A percentile compares a stretch with the other conserved stretches of the same genome.
Conservation (phyloP, 2,329 filamentous ascomycete genomes). For the Arthrocladium fulminans region DNA sequence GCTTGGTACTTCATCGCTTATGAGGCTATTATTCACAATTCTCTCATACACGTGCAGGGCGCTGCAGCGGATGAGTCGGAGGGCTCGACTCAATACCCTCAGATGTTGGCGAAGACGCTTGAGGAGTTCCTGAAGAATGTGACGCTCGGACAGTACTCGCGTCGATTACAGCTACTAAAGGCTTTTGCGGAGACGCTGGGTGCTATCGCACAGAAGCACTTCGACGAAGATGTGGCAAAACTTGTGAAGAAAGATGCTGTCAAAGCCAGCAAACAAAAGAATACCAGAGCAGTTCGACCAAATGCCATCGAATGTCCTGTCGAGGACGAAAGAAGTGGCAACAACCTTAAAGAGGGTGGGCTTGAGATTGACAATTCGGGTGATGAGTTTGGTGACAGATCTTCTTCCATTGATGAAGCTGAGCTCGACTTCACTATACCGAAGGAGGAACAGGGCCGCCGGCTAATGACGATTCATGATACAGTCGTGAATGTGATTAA, state of each 20-base stretch:
- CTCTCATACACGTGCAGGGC: slow-evolving; percentile 55
- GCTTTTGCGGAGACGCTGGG: slow-evolving; percentile 54
- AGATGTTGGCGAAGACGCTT: slow-evolving; percentile 64
- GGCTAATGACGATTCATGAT: slow-evolving; percentile 22
- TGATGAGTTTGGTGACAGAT: background rate
- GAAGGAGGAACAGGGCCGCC: background rate
- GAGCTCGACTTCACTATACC: slow-evolving; percentile 45
- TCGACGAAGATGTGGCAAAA: slow-evolving; percentile 42
- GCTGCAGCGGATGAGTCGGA: slow-evolving; percentile 47
- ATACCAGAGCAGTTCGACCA: background rate
- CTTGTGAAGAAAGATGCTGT: background rate
- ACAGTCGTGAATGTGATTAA: slow-evolving; percentile 65
- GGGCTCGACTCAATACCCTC: slow-evolving; percentile 30
- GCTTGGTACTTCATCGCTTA: slow-evolving; percentile 98
- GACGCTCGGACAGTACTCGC: slow-evolving; percentile 69
- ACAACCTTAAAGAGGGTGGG: background rate
- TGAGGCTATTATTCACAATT: slow-evolving; percentile 72
- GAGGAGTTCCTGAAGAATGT: slow-evolving; percentile 71
- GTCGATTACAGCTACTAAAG: slow-evolving; percentile 61
- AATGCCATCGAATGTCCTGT: background rate
- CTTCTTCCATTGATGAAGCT: slow-evolving; percentile 44
- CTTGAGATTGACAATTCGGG: background rate
- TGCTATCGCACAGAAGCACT: background rate
- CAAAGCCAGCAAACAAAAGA: background rate
- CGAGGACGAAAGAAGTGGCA: background rate